Evolutionary conservation across 1,139 yeast species (phyloP).

Genomic region (Arxiozyma telluris): DNA sequence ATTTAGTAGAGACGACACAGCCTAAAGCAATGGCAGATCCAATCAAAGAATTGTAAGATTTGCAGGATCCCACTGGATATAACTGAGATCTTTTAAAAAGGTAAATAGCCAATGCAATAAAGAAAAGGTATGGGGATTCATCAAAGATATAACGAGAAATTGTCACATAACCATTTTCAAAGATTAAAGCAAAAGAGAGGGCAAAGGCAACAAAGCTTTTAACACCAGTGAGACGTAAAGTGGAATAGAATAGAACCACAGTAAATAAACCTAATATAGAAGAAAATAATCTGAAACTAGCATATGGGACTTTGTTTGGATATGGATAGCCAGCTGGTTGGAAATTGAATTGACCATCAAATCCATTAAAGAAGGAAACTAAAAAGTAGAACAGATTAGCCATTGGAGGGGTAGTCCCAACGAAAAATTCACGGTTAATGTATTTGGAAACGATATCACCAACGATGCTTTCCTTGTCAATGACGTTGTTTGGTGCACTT

Average conservation of each 20-base stretch:
- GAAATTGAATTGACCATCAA: conserved; percentile 65
- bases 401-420: conserved; percentile 92
- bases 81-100: conserved; percentile 74
- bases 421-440: conserved; percentile 59
- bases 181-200: conserved; percentile 56
- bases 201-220: conserved; percentile 64
- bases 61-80: conserved; percentile 55
- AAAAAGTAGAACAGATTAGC: conserved; percentile 81
- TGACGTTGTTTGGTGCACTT: conserved; percentile 66
- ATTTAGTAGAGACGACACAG: conserved; percentile 78
- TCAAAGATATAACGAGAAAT: conserved; percentile 81
- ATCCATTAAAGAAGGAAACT: conserved; percentile 62
- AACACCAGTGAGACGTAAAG: conserved; percentile 80
- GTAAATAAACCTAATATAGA: conserved; percentile 77
- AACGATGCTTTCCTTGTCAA: conserved; percentile 82
- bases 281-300: conserved; percentile 75
- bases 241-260: conserved; percentile 63
- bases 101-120: conserved; percentile 78
- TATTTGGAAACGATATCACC: conserved; percentile 72
- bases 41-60: conserved; percentile 62
- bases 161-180: conserved; percentile 82
- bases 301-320: conserved; percentile 58
- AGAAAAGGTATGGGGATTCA: conserved; percentile 84
- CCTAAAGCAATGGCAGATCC: conserved; percentile 78
- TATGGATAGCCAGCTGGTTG: conserved; percentile 55